Conservation (phyloP, 2,329 filamentous ascomycete genomes). For the Sodiomyces alkalinus region DNA sequence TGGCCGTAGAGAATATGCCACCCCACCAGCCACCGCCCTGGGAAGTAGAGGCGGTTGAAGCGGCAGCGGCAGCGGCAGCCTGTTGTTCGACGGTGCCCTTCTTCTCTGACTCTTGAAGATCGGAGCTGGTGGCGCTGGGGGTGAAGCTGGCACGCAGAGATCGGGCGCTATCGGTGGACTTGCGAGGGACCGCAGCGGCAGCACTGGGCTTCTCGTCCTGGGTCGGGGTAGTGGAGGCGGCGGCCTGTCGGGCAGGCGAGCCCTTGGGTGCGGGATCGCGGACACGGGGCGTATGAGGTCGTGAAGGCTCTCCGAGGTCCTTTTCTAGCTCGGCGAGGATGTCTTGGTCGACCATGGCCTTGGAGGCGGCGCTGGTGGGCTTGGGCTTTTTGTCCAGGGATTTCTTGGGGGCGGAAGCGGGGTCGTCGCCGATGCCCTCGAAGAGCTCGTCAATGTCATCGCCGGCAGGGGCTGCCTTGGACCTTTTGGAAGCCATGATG, state of each 20-base stretch:
- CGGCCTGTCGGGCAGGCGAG: conserved; percentile 32
- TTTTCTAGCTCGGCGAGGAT: conserved; percentile 79
- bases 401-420: conserved; percentile 32
- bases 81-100: conserved; percentile 30
- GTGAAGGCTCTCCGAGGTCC: conserved; percentile 41
- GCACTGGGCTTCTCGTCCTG: conserved; percentile 51
- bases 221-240: conserved; percentile 34
- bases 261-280: conserved; percentile 32
- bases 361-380: conserved; percentile 32
- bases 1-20: conserved; percentile 67
- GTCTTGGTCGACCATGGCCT: conserved; percentile 46
- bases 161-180: conserved; percentile 63
- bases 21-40: conserved; percentile 75
- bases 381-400: conserved; percentile 24
- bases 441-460: conserved; percentile 53
- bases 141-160: conserved; percentile 60
- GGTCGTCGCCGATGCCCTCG: conserved; percentile 42
- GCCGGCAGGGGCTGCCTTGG: conserved; percentile 38
- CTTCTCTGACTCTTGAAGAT: conserved; percentile 42
- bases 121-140: conserved; percentile 48
- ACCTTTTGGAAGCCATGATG: conserved; percentile 45
- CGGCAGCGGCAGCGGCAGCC: conserved; percentile 4
- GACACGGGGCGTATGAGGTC: conserved; percentile 70
- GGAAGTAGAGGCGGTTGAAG: conserved; percentile 11
- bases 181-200: conserved; percentile 31